Conservation (phyloP, 2,329 filamentous ascomycete species). For the Diaporthe eres region DNA sequence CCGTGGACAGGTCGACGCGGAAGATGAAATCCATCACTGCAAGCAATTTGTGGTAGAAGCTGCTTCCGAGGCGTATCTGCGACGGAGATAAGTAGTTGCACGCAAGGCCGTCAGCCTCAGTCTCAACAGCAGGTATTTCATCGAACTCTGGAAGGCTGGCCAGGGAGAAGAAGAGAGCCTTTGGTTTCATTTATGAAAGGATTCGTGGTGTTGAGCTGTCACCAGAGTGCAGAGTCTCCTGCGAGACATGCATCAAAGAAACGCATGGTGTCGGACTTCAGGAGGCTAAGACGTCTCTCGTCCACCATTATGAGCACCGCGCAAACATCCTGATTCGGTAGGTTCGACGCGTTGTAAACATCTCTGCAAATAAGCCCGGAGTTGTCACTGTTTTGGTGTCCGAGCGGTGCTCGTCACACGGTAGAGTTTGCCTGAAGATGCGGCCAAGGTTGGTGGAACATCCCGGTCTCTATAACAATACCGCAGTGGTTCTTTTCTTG, state of each 20-base stretch:
- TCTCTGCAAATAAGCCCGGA: not conserved
- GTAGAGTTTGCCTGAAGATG: constrained; percentile 7
- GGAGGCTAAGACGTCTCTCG: not conserved
- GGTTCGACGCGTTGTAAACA: constrained; percentile 21
- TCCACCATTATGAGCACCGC: constrained; percentile 6
- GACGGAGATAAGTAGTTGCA: not conserved
- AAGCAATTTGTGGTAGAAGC: not conserved
- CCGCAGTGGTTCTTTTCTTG: not conserved
- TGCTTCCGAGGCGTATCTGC: not conserved
- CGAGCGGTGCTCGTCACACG: constrained; percentile 25
- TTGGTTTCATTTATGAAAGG: not conserved
- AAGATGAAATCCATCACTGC: constrained; percentile 41
- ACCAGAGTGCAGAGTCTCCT: constrained; percentile 9
- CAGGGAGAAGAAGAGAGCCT: constrained; percentile 24
- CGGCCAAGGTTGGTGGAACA: constrained; percentile 10
- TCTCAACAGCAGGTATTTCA: constrained; percentile 20
- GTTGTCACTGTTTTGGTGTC: constrained; percentile 17
- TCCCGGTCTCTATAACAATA: not conserved
- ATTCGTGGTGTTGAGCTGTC: not conserved
- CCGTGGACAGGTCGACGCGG: constrained; percentile 40
- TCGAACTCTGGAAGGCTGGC: constrained; percentile 54
- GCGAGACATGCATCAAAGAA: constrained; percentile 44
- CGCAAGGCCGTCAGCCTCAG: constrained; percentile 4
- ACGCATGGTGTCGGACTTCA: not conserved
- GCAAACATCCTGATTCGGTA: not conserved